Base-by-base conservation (phyloP, 805 yeast genomes). In the Metschnikowia sp. region DNA sequence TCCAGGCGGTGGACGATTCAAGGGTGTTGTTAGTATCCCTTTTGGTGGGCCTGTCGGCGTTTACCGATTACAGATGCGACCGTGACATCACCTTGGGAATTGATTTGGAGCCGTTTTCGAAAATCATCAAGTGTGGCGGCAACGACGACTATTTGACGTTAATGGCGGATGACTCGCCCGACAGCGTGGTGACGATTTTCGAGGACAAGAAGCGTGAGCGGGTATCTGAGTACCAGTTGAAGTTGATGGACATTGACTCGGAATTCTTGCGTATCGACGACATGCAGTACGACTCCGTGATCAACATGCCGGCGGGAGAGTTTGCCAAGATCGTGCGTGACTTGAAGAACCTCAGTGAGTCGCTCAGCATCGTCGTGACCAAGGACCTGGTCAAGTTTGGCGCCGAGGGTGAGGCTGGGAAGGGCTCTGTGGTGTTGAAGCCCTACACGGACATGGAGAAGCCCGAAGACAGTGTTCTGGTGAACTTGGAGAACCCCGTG, bases 1-100 rank as follows among this genome's bases (percentile, higher is more conserved):
- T 95, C 19, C 98, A 94, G 75, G 98, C 99, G 28, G 94, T 94
- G 57, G 99, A 94, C 70, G 95, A 90, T 65, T 90, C 99, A 28
- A 88, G 97, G 77, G 97, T 94, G 49, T 79, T 91, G 54, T 78
- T 94, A 55, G 96, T 92, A 36, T 86, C 96, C 18, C 75, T 94
- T 53, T 81, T 88, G 58, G 85, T 94, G 56, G 96, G 95, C 49
- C 82, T 84, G 53, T 91, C 87, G 51, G 91, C 96, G 10, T 94
- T 94, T 74, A 77, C 82, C 51, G 92, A 86, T 58, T 94, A 87
- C 76, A 85, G 99, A 77, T 91, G 98, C 72, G 99, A 94, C 72
- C 84, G 94, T 64, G 89, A 88, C 57, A 77, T 91, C 59, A 89
- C 96, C 8, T 78, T 94, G 55, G 99, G 99, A 57, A 77, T 92